phyloP scores from a whole-genome alignment of 1,139 yeast species.

The Meyerozyma sp. region DNA sequence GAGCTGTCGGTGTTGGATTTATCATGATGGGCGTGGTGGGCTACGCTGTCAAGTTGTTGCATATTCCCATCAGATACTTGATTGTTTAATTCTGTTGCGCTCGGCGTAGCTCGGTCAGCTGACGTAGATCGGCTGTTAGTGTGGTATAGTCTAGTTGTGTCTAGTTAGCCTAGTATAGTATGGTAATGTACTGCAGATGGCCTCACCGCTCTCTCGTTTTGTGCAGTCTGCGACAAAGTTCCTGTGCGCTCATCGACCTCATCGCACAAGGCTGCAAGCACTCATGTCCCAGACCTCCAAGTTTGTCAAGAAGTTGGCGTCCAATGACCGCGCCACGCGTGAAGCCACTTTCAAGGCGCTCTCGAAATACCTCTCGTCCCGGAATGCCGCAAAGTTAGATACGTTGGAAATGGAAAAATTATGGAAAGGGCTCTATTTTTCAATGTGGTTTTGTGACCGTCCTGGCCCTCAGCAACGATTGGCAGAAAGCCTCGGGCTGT shows the following conservation, averaged over 20 bases:
- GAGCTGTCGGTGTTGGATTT: constrained; percentile 96
- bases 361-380: constrained; percentile 48
- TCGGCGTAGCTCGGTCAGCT: neutral
- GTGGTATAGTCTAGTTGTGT: neutral
- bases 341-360: constrained; percentile 72
- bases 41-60: constrained; percentile 88
- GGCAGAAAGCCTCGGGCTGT: constrained; percentile 66
- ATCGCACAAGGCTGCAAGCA: neutral
- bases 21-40: constrained; percentile 98
- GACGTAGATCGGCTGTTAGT: neutral
- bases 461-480: constrained; percentile 86
- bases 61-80: constrained; percentile 95
- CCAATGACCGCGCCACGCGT: constrained; percentile 71
- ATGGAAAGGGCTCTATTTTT: constrained; percentile 90
- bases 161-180: no score
- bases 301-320: constrained; percentile 79
- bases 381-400: constrained; percentile 21
- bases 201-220: neutral
- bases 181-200: neutral
- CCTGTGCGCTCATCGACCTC: neutral
- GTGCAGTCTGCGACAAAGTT: neutral
- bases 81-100: constrained; percentile 54
- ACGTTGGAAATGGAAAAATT: constrained; percentile 65
- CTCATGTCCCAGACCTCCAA: constrained; percentile 26
- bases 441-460: constrained; percentile 96